Conservation (phyloP, 2,329 filamentous ascomycete genomes). For the Bipolaris victoriae region DNA sequence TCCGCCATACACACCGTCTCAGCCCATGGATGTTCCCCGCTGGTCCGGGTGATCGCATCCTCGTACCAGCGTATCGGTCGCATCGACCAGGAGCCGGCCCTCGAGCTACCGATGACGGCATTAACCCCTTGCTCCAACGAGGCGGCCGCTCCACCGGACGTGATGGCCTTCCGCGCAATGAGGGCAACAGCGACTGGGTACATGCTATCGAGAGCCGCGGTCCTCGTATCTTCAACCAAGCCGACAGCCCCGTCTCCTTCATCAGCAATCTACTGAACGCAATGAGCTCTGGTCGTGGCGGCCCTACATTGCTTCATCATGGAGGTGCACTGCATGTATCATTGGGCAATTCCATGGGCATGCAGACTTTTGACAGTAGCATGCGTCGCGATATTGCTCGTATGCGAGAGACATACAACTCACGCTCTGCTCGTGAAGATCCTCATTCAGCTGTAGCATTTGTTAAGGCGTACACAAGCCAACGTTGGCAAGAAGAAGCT, state of each 20-base stretch:
- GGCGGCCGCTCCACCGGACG: constrained; percentile 46
- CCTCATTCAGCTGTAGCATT: constrained; percentile 80
- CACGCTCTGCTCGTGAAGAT: constrained; percentile 57
- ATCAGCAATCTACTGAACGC: constrained; percentile 65
- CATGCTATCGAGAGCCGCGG: constrained; percentile 58
- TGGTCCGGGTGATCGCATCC: constrained; percentile 55
- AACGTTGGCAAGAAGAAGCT: constrained; percentile 88
- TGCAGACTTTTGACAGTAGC: constrained; percentile 42
- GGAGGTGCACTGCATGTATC: constrained; percentile 60
- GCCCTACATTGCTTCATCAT: constrained; percentile 39
- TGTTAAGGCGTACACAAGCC: constrained; percentile 70
- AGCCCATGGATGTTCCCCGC: constrained; percentile 64
- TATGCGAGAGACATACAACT: constrained; percentile 37
- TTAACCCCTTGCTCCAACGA: constrained; percentile 84
- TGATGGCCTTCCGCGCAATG: constrained; percentile 36
- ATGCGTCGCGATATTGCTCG: constrained; percentile 43
- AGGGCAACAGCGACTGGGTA: constrained; percentile 60
- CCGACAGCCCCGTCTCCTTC: constrained; percentile 60
- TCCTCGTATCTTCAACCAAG: constrained; percentile 51
- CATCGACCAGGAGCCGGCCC: constrained; percentile 62
- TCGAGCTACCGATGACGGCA: constrained; percentile 74
- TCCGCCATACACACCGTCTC: constrained; percentile 61
- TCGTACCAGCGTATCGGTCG: constrained; percentile 55
- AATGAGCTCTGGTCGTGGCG: constrained; percentile 52
- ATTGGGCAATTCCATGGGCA: constrained; percentile 51